These are phyloP conservation scores for barley (Hordeum vulgare) DNA, from an alignment of 176 grass and related monocot genomes.

Conservation along the genomic window MorexV3_pseudomolecules_assembly NC_058521.1:13870104-13870603, in stretches of 20 bases:
- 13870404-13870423: not conserved
- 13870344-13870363: not conserved
- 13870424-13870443: not conserved
- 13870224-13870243: not conserved
- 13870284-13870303: not conserved
- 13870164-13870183: not conserved
- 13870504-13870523: not conserved
- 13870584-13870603: not conserved
- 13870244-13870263: not conserved
- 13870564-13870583: not conserved
- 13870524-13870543: not conserved
- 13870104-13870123: not conserved
- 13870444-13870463: not conserved
- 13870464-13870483: not conserved
- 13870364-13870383: not conserved
- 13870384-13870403: not conserved
- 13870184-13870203: not conserved
- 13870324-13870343: not conserved
- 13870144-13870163: not conserved
- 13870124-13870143: not conserved
- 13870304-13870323: too few relatives aligned
- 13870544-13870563: slow-evolving; percentile 3
- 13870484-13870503: not conserved
- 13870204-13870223: not conserved
- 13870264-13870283: not conserved